phyloP scores from a whole-genome alignment of 768 basidiomycete genomes.

The Russula sp. region DNA sequence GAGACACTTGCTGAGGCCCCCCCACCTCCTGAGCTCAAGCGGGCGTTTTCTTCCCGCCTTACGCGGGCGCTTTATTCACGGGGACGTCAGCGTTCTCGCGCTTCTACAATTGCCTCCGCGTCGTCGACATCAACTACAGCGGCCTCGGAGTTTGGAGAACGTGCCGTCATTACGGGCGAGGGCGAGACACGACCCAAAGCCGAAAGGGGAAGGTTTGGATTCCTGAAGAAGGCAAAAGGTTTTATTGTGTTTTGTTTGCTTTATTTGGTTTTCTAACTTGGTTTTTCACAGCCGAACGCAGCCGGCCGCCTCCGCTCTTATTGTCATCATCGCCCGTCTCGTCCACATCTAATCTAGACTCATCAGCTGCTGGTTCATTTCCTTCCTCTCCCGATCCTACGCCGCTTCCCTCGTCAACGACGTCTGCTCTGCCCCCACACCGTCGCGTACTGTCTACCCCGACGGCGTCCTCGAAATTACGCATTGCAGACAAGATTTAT shows the following conservation, averaged over 20 bases:
- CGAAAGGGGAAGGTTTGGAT: constrained; percentile 16
- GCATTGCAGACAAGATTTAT: constrained; percentile 12
- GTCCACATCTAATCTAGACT: neutral
- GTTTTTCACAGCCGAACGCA: neutral
- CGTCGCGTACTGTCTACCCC: constrained; percentile 11
- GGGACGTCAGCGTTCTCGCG: neutral
- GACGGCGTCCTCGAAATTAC: neutral
- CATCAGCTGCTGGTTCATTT: neutral
- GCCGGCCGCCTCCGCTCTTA: constrained; percentile 1
- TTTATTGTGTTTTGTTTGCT: neutral
- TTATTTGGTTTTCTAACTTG: neutral
- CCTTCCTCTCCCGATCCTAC: neutral
- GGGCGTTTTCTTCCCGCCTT: constrained; percentile 10
- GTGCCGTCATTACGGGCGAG: neutral
- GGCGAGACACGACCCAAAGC: neutral
- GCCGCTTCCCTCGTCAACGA: neutral
- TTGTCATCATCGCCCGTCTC: neutral
- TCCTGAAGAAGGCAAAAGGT: constrained; percentile 16
- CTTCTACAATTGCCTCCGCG: neutral
- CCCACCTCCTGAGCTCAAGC: constrained; percentile 1
- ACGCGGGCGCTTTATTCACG: constrained; percentile 2
- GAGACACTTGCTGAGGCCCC: constrained; percentile 13
- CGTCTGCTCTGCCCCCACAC: neutral
- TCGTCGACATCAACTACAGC: neutral
- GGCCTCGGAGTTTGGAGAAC: constrained; percentile 9